phyloP scores from a whole-genome alignment of 805 yeast species.

The Zygoascus bituminiphila region DNA sequence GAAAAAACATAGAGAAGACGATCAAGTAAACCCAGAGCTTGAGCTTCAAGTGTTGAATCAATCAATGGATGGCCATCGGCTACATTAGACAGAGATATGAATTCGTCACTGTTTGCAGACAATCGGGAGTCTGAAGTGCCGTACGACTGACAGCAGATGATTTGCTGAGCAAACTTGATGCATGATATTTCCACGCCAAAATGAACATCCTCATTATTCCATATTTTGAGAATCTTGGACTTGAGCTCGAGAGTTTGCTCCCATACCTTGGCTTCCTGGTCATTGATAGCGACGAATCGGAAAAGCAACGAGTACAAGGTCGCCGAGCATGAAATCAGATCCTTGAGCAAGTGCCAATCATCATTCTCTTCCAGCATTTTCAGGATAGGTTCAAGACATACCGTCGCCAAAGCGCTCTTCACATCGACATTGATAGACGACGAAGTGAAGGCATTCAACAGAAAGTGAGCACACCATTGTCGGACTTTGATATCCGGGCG shows the following conservation, averaged over 20 bases:
- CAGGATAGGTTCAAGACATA: conserved; percentile 23
- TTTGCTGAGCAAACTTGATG: conserved; percentile 60
- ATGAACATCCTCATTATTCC: conserved; percentile 34
- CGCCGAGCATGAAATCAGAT: conserved; percentile 35
- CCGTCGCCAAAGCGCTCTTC: conserved; percentile 22
- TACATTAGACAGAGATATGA: conserved; percentile 44
- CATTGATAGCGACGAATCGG: conserved; percentile 32
- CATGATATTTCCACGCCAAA: conserved; percentile 57
- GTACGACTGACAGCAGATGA: conserved; percentile 47
- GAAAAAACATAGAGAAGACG: conserved; percentile 47
- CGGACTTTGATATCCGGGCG: conserved; percentile 27
- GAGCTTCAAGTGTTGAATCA: conserved; percentile 53
- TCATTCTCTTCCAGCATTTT: conserved; percentile 15
- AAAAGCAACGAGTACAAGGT: conserved; percentile 41
- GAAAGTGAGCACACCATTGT: conserved; percentile 31
- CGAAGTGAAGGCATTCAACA: conserved; percentile 31
- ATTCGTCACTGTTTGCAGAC: conserved; percentile 21
- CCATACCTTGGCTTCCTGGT: conserved; percentile 46
- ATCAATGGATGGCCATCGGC: conserved; percentile 58
- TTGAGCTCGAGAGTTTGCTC: conserved; percentile 46
- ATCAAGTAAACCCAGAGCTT: conserved; percentile 64
- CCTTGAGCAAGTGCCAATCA: conserved; percentile 28
- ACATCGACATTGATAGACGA: conserved; percentile 16
- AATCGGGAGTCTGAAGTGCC: conserved; percentile 27
- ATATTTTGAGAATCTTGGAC: conserved; percentile 47